These are phyloP conservation scores for Naematelia aurantialba DNA, from an alignment of 768 basidiomycete species.

Conservation along the genomic window DNA sequence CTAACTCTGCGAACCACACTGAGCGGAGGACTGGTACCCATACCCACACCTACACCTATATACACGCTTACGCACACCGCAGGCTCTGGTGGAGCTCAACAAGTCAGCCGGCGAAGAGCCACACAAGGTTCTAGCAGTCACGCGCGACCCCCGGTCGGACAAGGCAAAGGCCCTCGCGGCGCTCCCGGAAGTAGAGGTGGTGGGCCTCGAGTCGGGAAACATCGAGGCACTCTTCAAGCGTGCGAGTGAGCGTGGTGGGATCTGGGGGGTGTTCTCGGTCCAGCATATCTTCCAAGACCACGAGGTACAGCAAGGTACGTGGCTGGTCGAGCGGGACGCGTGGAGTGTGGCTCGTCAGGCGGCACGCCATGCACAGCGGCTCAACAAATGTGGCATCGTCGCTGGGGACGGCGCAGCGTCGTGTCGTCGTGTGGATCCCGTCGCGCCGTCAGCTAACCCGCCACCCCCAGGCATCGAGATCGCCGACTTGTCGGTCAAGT, in stretches of 20 bases:
- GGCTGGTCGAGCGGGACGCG: neutral
- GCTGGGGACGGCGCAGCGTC: too few relatives aligned
- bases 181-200: constrained; percentile 5
- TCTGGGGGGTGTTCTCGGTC: constrained; percentile 12
- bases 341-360: neutral
- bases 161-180: constrained; percentile 3
- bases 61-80: too few relatives aligned
- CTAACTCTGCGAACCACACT: too few relatives aligned
- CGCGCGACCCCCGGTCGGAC: neutral
- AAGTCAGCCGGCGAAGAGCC: too few relatives aligned
- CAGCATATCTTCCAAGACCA: neutral
- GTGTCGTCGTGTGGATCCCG: too few relatives aligned
- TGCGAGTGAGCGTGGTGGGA: too few relatives aligned
- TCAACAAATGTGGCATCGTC: too few relatives aligned
- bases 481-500: neutral
- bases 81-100: too few relatives aligned
- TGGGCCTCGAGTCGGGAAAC: neutral
- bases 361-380: too few relatives aligned
- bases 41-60: too few relatives aligned
- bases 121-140: constrained; percentile 14
- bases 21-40: too few relatives aligned
- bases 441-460: too few relatives aligned
- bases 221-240: constrained; percentile 5
- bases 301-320: neutral
- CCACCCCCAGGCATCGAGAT: neutral